A percentile compares a stretch with the other conserved stretches of the same genome.
phyloP scores from a whole-genome alignment of 129 eudicot genomes.

The carrot (Daucus carota) region DNA sequence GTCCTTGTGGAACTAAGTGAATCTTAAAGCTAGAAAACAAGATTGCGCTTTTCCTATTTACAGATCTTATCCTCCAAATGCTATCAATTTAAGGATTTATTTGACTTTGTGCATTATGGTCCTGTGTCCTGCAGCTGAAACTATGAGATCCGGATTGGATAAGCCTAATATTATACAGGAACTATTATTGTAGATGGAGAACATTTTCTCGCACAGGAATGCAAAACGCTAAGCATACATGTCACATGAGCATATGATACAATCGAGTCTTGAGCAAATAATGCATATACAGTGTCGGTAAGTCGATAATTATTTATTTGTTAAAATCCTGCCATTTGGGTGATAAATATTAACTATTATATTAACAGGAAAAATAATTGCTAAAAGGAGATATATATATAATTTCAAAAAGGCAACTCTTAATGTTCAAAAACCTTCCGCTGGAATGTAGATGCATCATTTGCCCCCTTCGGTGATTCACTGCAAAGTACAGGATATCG shows the following conservation, averaged over 20 bases:
- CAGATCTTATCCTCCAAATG: not conserved
- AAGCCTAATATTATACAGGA: not conserved
- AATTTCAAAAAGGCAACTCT: not conserved
- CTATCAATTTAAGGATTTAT: not conserved
- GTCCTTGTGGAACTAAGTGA: not conserved
- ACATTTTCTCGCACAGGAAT: not conserved
- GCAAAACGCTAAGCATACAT: not conserved
- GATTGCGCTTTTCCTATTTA: not conserved
- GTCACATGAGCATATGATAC: not conserved
- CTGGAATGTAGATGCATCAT: slow-evolving; percentile 97
- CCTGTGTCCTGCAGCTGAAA: not conserved
- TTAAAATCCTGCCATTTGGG: not conserved
- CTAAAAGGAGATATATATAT: not conserved
- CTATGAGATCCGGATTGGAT: not conserved
- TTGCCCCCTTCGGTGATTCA: slow-evolving; percentile 96
- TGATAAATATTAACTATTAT: not conserved
- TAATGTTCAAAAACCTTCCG: slow-evolving; percentile 62
- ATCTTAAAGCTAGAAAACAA: not conserved
- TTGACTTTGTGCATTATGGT: not conserved
- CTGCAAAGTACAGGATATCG: slow-evolving; percentile 39
- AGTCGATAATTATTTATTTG: not conserved
- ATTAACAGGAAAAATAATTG: not conserved
- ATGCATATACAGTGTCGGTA: not conserved
- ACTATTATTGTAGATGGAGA: not conserved
- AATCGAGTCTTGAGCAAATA: not conserved